Percentiles rank a stretch among this genome's conserved stretches.
phyloP scores from a whole-genome alignment of 2,329 filamentous ascomycete genomes.

The Colletotrichum zoysiae region DNA sequence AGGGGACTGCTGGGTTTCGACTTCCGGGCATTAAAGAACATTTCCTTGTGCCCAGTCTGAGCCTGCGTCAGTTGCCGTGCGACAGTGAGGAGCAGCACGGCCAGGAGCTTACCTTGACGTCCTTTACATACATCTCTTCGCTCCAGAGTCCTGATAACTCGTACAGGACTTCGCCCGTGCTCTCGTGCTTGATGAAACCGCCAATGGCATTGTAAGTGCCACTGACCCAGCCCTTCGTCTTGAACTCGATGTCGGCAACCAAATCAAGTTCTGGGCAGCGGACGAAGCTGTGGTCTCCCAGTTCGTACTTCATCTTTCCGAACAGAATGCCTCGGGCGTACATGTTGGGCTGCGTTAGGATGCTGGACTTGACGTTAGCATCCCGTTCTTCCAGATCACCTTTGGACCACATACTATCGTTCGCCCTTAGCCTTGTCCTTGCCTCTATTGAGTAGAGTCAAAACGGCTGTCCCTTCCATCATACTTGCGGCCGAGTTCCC shows the following conservation, averaged over 20 bases:
- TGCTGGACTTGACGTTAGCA: constrained; percentile 63
- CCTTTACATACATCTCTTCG: constrained; percentile 92
- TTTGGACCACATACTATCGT: constrained; percentile 77
- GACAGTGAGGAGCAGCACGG: neutral
- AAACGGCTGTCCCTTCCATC: constrained; percentile 95
- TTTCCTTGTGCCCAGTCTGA: constrained; percentile 88
- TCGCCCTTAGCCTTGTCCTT: constrained; percentile 76
- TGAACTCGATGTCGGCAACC: constrained; percentile 94
- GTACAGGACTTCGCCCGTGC: constrained; percentile 87
- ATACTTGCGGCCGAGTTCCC: constrained; percentile 97
- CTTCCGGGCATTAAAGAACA: constrained; percentile 88
- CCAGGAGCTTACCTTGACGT: constrained; percentile 72
- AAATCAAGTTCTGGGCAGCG: constrained; percentile 90
- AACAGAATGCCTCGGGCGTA: constrained; percentile 97
- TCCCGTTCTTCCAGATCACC: neutral
- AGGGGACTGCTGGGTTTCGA: constrained; percentile 81
- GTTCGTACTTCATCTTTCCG: constrained; percentile 99
- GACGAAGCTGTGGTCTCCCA: constrained; percentile 95
- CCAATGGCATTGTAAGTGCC: constrained; percentile 97
- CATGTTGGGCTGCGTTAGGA: constrained; percentile 98
- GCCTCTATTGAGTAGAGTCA: constrained; percentile 85
- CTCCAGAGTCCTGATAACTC: constrained; percentile 95
- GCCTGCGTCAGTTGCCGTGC: neutral
- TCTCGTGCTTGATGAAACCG: constrained; percentile 88
- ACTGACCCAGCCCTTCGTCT: constrained; percentile 97